A percentile compares a stretch with the other conserved stretches of the same genome.
These are phyloP conservation scores for Coniferiporia sulphurascens DNA, from an alignment of 1,284 basidiomycete genomes.

Conservation along the genomic window DNA sequence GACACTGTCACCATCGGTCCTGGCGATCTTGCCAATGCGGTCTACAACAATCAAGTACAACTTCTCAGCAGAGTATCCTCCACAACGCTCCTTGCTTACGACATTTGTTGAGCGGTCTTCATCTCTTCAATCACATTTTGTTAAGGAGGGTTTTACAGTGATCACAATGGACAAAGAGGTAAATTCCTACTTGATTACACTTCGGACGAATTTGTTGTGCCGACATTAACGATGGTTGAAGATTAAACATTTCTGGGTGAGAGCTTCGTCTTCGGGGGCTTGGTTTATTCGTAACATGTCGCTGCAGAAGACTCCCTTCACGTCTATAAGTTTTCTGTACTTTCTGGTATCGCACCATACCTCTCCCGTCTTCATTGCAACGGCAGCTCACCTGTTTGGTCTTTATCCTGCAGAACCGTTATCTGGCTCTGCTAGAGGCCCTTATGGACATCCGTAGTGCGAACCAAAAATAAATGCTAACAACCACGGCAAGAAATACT, in stretches of 20 bases:
- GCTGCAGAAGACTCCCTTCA: background rate
- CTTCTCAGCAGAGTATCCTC: no score
- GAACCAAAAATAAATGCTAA: background rate
- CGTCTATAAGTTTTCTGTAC: background rate
- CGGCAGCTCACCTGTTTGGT: background rate
- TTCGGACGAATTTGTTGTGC: background rate
- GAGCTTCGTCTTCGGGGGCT: background rate
- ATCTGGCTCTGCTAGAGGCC: background rate
- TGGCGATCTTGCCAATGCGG: no score
- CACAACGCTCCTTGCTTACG: no score
- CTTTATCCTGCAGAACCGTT: background rate
- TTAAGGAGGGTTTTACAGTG: no score
- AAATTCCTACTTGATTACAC: no score
- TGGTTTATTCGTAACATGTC: background rate
- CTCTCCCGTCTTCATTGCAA: no score
- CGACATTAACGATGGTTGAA: background rate
- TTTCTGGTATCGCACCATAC: background rate
- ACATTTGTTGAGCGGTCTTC: no score
- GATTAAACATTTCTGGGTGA: background rate
- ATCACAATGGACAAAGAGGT: background rate
- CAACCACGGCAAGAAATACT: background rate
- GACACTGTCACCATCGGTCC: no score
- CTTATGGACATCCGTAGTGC: background rate
- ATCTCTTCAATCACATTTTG: no score
- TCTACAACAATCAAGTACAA: no score